These are phyloP conservation scores for Fusarium zealandicum DNA, from an alignment of 2,329 filamentous ascomycete genomes.

Conservation along the genomic window DNA sequence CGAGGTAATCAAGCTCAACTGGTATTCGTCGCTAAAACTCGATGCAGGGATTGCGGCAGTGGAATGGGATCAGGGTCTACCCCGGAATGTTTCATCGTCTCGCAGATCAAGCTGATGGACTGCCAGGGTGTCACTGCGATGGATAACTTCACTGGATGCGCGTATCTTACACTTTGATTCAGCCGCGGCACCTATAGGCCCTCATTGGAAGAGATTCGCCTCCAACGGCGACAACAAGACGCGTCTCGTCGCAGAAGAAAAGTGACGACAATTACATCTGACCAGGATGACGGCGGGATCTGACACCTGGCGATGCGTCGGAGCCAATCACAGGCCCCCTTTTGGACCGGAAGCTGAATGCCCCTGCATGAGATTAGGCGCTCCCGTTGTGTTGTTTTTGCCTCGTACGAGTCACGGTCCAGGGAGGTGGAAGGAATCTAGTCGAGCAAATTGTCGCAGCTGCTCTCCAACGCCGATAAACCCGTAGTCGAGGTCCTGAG, in stretches of 20 bases:
- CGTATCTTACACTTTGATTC: neutral
- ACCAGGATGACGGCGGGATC: conserved; percentile 13
- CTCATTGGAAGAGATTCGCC: neutral
- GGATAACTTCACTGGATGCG: neutral
- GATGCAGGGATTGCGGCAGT: conserved; percentile 3
- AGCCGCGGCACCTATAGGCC: fast-evolving
- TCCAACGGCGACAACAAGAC: neutral
- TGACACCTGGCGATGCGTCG: conserved; percentile 18
- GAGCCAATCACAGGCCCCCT: conserved; percentile 17
- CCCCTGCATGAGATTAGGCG: conserved; percentile 25
- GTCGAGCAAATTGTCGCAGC: neutral
- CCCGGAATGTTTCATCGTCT: conserved; percentile 9
- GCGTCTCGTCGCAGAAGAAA: conserved; percentile 7
- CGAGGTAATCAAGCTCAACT: too few relatives aligned
- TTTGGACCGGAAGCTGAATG: conserved; percentile 18
- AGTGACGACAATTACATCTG: neutral
- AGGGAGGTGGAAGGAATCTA: neutral
- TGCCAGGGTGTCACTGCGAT: neutral
- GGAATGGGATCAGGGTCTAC: conserved; percentile 7
- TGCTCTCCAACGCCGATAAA: neutral
- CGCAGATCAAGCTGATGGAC: neutral
- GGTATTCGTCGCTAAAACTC: neutral
- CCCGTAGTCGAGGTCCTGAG: neutral
- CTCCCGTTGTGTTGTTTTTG: conserved; percentile 8
- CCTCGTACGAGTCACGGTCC: conserved; percentile 13